Percentiles rank a stretch among this genome's conserved stretches.
Evolutionary conservation across 306 rosid species (phyloP).

Genomic region (Sphenostylis stenocarpa): DNA sequence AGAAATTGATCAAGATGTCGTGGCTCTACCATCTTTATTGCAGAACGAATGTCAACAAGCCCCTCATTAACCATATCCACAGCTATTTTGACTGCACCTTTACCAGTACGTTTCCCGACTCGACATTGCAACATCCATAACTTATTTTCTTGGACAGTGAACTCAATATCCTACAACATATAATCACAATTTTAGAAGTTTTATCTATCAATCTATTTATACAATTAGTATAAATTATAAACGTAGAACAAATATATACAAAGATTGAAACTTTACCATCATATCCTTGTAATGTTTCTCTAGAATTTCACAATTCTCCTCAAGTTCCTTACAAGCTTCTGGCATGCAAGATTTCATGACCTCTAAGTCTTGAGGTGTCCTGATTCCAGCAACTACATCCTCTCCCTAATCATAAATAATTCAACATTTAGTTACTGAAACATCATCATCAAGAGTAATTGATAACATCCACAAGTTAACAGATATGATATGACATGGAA

Average conservation of each 20-base stretch:
- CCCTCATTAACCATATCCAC: slow-evolving; percentile 89
- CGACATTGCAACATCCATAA: slow-evolving; percentile 99
- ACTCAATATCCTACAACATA: slow-evolving; percentile 86
- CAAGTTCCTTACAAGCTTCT: slow-evolving; percentile 89
- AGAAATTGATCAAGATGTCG: slow-evolving; percentile 95
- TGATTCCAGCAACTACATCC: slow-evolving; percentile 97
- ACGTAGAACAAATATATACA: not conserved
- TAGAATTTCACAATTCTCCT: slow-evolving; percentile 83
- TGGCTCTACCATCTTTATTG: slow-evolving; percentile 95
- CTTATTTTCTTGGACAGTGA: slow-evolving; percentile 96
- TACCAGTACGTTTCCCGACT: slow-evolving; percentile 86
- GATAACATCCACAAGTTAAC: not conserved
- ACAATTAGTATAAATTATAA: not conserved
- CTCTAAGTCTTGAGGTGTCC: slow-evolving; percentile 89
- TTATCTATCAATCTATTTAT: not conserved
- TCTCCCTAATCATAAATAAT: slow-evolving; percentile 68
- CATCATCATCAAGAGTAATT: slow-evolving; percentile 10
- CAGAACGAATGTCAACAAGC: slow-evolving; percentile 67
- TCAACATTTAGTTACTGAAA: slow-evolving; percentile 22
- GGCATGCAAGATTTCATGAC: slow-evolving; percentile 87
- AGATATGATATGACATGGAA: slow-evolving; percentile 17
- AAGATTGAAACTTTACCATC: slow-evolving; percentile 62
- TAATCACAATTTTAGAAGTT: not conserved
- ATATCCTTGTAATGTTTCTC: slow-evolving; percentile 94
- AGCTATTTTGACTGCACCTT: slow-evolving; percentile 92